Percentiles rank a stretch among this genome's conserved stretches.
Evolutionary conservation across 805 yeast genomes (phyloP).

Genomic region (Debaryomyces prosopidis): DNA sequence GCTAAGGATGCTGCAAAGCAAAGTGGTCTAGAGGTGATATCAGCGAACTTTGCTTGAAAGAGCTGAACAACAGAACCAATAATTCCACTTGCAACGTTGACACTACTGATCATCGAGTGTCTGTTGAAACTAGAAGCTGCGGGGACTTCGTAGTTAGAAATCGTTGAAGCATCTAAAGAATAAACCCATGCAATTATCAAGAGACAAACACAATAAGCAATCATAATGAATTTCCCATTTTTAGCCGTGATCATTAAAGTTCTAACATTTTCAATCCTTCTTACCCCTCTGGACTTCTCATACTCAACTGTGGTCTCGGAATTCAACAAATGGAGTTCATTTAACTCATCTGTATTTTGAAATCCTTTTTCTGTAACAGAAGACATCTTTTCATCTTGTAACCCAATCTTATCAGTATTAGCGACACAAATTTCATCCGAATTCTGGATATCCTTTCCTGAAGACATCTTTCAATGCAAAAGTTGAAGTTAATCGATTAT

Average conservation of each 20-base stretch:
- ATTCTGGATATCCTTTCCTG: too few relatives aligned
- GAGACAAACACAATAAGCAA: conserved; percentile 1
- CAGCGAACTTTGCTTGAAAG: conserved; percentile 22
- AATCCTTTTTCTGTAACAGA: too few relatives aligned
- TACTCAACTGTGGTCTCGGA: neutral
- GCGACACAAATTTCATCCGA: too few relatives aligned
- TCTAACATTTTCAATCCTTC: conserved; percentile 1
- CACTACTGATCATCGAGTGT: conserved; percentile 16
- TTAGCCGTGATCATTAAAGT: neutral
- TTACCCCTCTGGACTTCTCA: conserved; percentile 1
- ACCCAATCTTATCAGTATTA: too few relatives aligned
- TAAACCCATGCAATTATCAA: conserved; percentile 23
- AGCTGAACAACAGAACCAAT: conserved; percentile 23
- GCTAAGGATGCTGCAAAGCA: conserved; percentile 14
- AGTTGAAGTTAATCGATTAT: too few relatives aligned
- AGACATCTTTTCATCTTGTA: too few relatives aligned
- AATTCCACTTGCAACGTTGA: conserved; percentile 21
- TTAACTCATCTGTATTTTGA: too few relatives aligned
- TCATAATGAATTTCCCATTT: neutral
- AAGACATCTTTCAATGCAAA: too few relatives aligned
- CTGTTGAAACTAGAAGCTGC: conserved; percentile 22
- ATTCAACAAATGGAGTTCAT: neutral
- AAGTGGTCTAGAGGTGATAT: conserved; percentile 22
- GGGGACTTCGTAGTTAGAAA: conserved; percentile 34
- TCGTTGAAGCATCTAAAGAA: conserved; percentile 19